Evolutionary conservation across 2,329 filamentous ascomycete species (phyloP), one percentile per base, ranked within the genome.

Genomic region (Akanthomyces dipterigenus): DNA sequence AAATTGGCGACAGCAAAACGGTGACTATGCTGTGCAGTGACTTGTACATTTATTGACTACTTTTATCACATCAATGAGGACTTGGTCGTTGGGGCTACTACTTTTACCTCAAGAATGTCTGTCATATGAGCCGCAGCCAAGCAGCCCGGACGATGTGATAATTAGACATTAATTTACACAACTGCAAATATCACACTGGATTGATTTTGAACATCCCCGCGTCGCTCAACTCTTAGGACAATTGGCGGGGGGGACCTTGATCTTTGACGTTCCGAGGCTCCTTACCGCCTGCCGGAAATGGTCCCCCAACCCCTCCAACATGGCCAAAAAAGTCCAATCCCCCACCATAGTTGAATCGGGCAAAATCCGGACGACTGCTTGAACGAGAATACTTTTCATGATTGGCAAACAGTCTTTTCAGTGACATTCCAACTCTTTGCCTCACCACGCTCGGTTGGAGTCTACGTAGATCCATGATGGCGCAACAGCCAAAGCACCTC

Each of bases 401-500:
- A 11, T 11, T 34, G 2, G 31, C 31, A 34, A 11, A 34, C 31
- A 9, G 7, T 34, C 31, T 34, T 9, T 8, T 34, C 31, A 11
- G 31, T 9, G 11, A 11, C 7, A 31, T 2, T 34, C 31, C 8
- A 34, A 34, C 2, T 9, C 3, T 11, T 9, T 2, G 7, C 31
- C 7, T 34, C 11, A 9, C 1, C 7, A 9, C 2, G 11, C 31
- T 8, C 7, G 31, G 8, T 9, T 34, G 7, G 11, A 34, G 31
- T 6, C 6, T 36, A 18, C n/a, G 20, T 22, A 42, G 43, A 8
- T 26, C 18, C 34, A 49, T 31, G 51, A 63, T 63, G 60, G 46
- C 55, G 9, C 49, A 60, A 16, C 54, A 42, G 78, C 88, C 87
- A n/a, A 75, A 76, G 1, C 84, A 89, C 68, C 86, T 96, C 28